Base-by-base conservation (phyloP, 768 basidiomycete genomes). In the Rhodotorula toruloides region DNA sequence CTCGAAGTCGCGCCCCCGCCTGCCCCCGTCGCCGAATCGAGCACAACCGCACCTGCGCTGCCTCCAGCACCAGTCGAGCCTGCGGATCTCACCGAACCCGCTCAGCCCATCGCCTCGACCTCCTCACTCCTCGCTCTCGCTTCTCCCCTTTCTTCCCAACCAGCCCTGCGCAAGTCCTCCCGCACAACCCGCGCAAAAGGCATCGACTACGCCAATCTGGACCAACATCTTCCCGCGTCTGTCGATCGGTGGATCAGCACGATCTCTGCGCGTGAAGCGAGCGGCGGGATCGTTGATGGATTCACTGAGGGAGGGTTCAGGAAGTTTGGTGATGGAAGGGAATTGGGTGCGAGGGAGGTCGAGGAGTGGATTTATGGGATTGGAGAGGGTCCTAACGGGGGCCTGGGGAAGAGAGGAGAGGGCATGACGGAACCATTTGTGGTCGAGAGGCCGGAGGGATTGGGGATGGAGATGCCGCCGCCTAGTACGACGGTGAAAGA, bases 381-480 rank as follows among this genome's bases (percentile, higher is more conserved):
- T n/a, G n/a, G n/a, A n/a, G n/a, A n/a, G n/a, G n/a, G n/a, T n/a
- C n/a, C n/a, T n/a, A n/a, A n/a, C n/a, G n/a, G n/a, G n/a, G n/a
- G n/a, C n/a, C n/a, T n/a, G n/a, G n/a, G n/a, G n/a, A n/a, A n/a
- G n/a, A n/a, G n/a, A n/a, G 87, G 90, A 72, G 82, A 85, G 34
- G 80, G 61, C 13, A 58, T 69, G 58, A 56, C 48, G 27, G 70
- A 74, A 40, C 68, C 72, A 29, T 66, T 77, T 90, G 79, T 97
- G 36, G 84, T 97, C 55, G 86, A 87, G 76, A 77, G 80, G 12
- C 84, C 87, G 4, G 87, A 89, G 21, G 87, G 89, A 11, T 79
- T 97, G 49, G 93, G 91, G 16, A 91, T 97, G 86, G 86, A 85
- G 76, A 89, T 97, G 86, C 93, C 93, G 16, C 77, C 81, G 3